phyloP scores from a whole-genome alignment of 441 rosid species.

The Capsella rubella region DNA sequence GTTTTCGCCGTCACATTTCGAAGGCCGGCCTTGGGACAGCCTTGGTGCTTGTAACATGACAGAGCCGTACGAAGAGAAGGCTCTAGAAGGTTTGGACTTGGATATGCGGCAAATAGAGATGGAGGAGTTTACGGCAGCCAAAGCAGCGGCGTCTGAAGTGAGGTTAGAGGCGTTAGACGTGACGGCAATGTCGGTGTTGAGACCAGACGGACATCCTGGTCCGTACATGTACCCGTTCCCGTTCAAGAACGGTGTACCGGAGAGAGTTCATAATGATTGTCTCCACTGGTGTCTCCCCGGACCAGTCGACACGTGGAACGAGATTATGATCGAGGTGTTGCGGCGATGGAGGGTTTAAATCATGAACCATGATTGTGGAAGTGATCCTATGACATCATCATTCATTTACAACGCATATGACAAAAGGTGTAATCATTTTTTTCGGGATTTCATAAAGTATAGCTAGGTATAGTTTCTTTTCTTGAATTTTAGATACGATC shows the following conservation, averaged over 20 bases:
- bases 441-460: not conserved
- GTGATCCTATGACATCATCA: constrained; percentile 23
- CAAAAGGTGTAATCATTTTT: constrained; percentile 27
- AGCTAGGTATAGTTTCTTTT: constrained; percentile 12
- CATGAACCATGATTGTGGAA: constrained; percentile 32
- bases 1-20: constrained; percentile 91
- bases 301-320: constrained; percentile 94
- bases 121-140: constrained; percentile 65
- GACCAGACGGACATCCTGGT: constrained; percentile 95
- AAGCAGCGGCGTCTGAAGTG: constrained; percentile 43
- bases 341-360: constrained; percentile 62
- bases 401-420: constrained; percentile 9
- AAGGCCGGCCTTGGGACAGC: constrained; percentile 89
- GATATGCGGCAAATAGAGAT: constrained; percentile 73
- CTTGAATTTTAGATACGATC: constrained; percentile 12
- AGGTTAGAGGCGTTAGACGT: constrained; percentile 78
- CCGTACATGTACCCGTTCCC: constrained; percentile 86
- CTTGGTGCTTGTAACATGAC: constrained; percentile 85
- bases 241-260: constrained; percentile 71
- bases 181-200: constrained; percentile 68
- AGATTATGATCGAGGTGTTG: constrained; percentile 65
- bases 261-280: constrained; percentile 89
- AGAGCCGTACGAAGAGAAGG: constrained; percentile 66
- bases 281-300: constrained; percentile 99
- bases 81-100: constrained; percentile 77